Evolutionary conservation across 371 early-diverging fungal genomes (phyloP), one percentile per base, ranked within the genome.

Genomic region (Apophysomyces variabilis): DNA sequence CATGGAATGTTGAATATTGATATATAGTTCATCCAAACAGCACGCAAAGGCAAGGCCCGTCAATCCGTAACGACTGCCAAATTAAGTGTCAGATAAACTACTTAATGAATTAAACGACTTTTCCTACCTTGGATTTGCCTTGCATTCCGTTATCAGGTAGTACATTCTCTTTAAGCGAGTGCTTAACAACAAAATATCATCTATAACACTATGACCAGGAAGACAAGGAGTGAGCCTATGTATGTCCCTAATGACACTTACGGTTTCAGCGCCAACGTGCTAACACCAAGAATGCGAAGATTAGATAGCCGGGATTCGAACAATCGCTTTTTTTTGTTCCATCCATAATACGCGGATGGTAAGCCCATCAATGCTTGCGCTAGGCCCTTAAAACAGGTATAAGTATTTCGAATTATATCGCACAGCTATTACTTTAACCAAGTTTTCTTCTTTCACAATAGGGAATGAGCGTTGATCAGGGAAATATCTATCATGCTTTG

Each of bases 41-140:
- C 75, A 78, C 8, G 77, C 83, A 61, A 85, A 85, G 3, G 86
- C 84, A 7, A 79, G 67, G 1, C 84, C 77, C 39, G 74, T 74
- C 18, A 79, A 63, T 9, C 86, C 79, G 62, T 80, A 78, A 7
- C 57, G 69, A 1, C 83, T 83, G 61, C 43, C 41, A 14, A 18
- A 45, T 38, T n/a, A 36, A n/a, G 39, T 6, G 47, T 47, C 35
- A 32, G 7, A 16, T 38, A 16, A 36, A 12, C n/a, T 13, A 5
- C 11, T 37, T 61, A 18, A 21, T 9, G 2, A 12, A 38, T 21
- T 9, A 43, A 38, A 18, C 35, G 35, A n/a, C 14, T 45, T 18
- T 39, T 35, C 38, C 8, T 70, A 77, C 83, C 71, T 70, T 47
- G 79, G 76, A 8, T 79, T 73, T 12, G 59, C 46, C 18, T 75